Evolutionary conservation across 345 rosid genomes (phyloP).

Genomic region (Pugionium cornutum): DNA sequence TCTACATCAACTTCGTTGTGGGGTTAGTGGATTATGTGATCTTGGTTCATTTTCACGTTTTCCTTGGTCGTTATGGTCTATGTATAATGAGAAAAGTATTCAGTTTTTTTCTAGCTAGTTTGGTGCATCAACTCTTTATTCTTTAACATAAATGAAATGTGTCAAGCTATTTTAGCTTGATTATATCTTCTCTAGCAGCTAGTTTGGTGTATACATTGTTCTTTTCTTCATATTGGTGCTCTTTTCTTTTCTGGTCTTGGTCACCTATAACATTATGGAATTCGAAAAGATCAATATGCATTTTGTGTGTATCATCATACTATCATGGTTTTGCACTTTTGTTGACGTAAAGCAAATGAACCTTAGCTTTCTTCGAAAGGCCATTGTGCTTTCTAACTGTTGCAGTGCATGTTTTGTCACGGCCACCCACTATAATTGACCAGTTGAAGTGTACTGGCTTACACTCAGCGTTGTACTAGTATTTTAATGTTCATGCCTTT

Average conservation of each 20-base stretch:
- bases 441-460: conserved; percentile 22
- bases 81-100: neutral
- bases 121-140: conserved; percentile 16
- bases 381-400: conserved; percentile 8
- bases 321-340: neutral
- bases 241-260: conserved; percentile 7
- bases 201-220: no score
- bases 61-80: conserved; percentile 20
- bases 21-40: conserved; percentile 60
- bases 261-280: neutral
- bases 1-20: conserved; percentile 93
- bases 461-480: conserved; percentile 19
- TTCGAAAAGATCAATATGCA: conserved; percentile 18
- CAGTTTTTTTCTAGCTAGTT: conserved; percentile 18
- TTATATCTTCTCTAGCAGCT: conserved; percentile 4
- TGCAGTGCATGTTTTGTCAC: conserved; percentile 5
- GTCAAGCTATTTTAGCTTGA: neutral
- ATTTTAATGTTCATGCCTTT: conserved; percentile 15
- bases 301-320: conserved; percentile 6
- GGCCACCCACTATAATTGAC: neutral
- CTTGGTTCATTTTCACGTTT: conserved; percentile 24
- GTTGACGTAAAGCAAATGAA: conserved; percentile 2
- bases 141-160: conserved; percentile 8
- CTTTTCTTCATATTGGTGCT: neutral
- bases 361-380: conserved; percentile 1